Base-by-base conservation (phyloP, 352 stramenopile species). In the Blastocystis sp. region DNA sequence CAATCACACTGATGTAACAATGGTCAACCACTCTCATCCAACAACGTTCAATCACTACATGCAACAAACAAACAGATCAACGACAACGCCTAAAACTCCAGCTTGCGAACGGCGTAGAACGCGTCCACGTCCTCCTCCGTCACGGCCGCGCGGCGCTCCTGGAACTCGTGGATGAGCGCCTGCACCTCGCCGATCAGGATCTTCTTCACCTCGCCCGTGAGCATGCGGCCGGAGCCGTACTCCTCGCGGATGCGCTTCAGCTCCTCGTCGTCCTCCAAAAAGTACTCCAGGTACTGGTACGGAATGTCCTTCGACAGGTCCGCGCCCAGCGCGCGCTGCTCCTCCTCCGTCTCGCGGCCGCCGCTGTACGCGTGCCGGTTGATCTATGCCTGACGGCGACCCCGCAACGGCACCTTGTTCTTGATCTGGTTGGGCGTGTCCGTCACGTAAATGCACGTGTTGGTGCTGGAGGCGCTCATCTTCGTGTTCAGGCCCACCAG, bases 221-320 rank as follows among this genome's bases (percentile, higher is more conserved):
- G 89, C 91, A 96, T 90, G 62, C 92, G 94, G 52, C 97, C 97
- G 21, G 92, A 93, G 66, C 93, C 93, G 90, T 99, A 99, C 86
- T 98, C 94, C n/a, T 92, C 89, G 21, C 92, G 95, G 88, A 98
- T 96, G 74, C 93, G 91, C 34, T 90, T 93, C 69, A 99, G 92
- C 91, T 98, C 93, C 10, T 97, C 95, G 89, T 99, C 97, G 89
- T 99, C 96, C 89, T 99, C 96, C 62, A 99, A 92, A 91, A 99
- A 99, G 91, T 99, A 99, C 60, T 92, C 94, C 65, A 99, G 90
- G 93, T 98, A 99, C 92, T 99, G 96, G 91, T 97, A 99, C 59
- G 95, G 92, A 59, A 99, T 98, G 91, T 99, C 97, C 4, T 98
- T 93, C 45, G 98, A 95, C 52, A 99, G 91, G 92, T 99, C 97